Evolutionary conservation across 2,329 filamentous ascomycete genomes (phyloP).

Genomic region (Westerdykella aurantiaca): DNA sequence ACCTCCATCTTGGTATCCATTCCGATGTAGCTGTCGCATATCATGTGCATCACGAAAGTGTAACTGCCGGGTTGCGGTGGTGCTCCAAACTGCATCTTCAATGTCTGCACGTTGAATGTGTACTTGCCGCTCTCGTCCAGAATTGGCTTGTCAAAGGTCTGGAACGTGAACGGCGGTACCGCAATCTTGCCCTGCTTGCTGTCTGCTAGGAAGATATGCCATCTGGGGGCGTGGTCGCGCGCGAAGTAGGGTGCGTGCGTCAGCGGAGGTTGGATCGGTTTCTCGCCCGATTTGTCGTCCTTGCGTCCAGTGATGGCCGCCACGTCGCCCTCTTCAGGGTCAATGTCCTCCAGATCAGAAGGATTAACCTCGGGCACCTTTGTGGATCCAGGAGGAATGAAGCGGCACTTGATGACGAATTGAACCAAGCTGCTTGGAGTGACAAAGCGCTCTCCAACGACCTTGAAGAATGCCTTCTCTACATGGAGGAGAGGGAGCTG

Average conservation of each 20-base stretch:
- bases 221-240: conserved; percentile 81
- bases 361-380: conserved; percentile 70
- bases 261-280: conserved; percentile 70
- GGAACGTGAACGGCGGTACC: conserved; percentile 93
- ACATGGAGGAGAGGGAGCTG: conserved; percentile 81
- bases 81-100: conserved; percentile 95
- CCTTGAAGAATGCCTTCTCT: conserved; percentile 96
- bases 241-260: conserved; percentile 86
- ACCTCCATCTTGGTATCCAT: conserved; percentile 92
- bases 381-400: conserved; percentile 78
- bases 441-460: conserved; percentile 86
- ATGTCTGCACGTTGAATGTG: conserved; percentile 89
- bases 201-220: conserved; percentile 93
- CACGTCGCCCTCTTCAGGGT: conserved; percentile 87
- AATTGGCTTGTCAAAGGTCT: conserved; percentile 82
- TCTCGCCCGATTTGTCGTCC: conserved; percentile 60
- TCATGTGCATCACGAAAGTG: conserved; percentile 86
- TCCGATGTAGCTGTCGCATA: conserved; percentile 93
- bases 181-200: conserved; percentile 93
- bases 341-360: conserved; percentile 79
- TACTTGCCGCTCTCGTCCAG: conserved; percentile 75
- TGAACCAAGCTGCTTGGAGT: conserved; percentile 89
- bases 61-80: conserved; percentile 89
- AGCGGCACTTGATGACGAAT: conserved; percentile 88
- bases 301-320: conserved; percentile 74